phyloP scores from a whole-genome alignment of 1,284 basidiomycete genomes.

The Ceratobasidium sp. region DNA sequence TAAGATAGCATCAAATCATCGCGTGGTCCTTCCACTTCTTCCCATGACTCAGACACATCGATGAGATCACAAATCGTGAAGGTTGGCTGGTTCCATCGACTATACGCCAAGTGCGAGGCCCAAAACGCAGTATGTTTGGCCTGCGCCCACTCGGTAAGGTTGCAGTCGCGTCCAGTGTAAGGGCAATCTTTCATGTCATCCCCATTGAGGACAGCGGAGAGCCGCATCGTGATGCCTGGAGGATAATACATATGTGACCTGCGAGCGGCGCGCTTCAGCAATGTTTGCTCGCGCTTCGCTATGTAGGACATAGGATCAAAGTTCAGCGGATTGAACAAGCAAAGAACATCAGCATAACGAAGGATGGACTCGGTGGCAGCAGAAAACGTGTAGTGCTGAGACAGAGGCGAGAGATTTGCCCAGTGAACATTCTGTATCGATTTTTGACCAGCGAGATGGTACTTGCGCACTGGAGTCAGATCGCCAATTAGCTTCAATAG shows the following conservation, averaged over 20 bases:
- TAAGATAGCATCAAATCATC: neutral
- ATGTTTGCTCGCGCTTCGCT: neutral
- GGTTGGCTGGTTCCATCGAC: neutral
- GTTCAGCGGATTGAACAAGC: constrained; percentile 18
- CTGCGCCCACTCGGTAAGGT: neutral
- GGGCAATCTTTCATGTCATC: too few relatives aligned
- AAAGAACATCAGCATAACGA: constrained; percentile 2
- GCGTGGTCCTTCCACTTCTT: neutral
- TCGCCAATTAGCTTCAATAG: constrained; percentile 55
- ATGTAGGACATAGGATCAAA: neutral
- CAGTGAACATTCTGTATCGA: constrained; percentile 59
- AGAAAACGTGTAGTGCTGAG: constrained; percentile 55
- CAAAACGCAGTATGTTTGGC: neutral
- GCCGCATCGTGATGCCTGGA: neutral
- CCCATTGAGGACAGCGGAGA: neutral
- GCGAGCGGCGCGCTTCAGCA: constrained; percentile 19
- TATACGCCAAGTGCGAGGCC: neutral
- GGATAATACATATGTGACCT: constrained; percentile 16
- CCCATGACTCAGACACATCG: neutral
- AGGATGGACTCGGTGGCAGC: neutral
- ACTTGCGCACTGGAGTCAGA: constrained; percentile 55
- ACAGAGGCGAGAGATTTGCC: constrained; percentile 49
- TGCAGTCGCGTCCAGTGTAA: neutral
- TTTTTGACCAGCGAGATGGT: constrained; percentile 56
- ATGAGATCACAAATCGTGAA: neutral